phyloP scores from a whole-genome alignment of 2,329 filamentous ascomycete genomes.

The Cryoendolithus antarcticus region DNA sequence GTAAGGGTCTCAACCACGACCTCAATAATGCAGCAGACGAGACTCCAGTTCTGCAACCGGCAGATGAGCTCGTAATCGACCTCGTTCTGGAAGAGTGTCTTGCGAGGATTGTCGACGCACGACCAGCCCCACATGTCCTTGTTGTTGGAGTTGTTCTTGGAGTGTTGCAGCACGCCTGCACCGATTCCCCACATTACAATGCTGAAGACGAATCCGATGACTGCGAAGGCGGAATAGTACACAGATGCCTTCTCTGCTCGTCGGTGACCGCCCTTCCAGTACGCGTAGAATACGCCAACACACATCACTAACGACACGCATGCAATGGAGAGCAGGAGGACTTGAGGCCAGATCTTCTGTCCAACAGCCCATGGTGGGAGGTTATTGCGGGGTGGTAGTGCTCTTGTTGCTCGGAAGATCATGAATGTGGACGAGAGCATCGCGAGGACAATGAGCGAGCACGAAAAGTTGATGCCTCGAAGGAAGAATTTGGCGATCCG shows the following conservation, averaged over 20 bases:
- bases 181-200: conserved; percentile 86
- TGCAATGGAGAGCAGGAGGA: conserved; percentile 65
- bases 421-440: conserved; percentile 80
- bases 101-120: conserved; percentile 73
- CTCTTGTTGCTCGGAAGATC: conserved; percentile 82
- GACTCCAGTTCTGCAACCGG: conserved; percentile 84
- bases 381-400: conserved; percentile 61
- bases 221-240: conserved; percentile 90
- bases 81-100: conserved; percentile 63
- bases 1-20: conserved; percentile 84
- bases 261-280: conserved; percentile 77
- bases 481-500: conserved; percentile 89
- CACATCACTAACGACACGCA: conserved; percentile 71
- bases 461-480: conserved; percentile 93
- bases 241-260: conserved; percentile 85
- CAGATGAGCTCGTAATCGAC: conserved; percentile 85
- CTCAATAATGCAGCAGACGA: conserved; percentile 96
- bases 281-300: conserved; percentile 67
- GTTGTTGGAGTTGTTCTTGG: conserved; percentile 57
- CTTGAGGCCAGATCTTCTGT: conserved; percentile 82
- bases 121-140: conserved; percentile 98
- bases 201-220: conserved; percentile 86
- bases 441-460: conserved; percentile 83
- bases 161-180: conserved; percentile 70
- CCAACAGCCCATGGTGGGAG: conserved; percentile 72